These are phyloP conservation scores for Candida sojae DNA, from an alignment of 1,139 yeast genomes.

Conservation along the genomic window DNA sequence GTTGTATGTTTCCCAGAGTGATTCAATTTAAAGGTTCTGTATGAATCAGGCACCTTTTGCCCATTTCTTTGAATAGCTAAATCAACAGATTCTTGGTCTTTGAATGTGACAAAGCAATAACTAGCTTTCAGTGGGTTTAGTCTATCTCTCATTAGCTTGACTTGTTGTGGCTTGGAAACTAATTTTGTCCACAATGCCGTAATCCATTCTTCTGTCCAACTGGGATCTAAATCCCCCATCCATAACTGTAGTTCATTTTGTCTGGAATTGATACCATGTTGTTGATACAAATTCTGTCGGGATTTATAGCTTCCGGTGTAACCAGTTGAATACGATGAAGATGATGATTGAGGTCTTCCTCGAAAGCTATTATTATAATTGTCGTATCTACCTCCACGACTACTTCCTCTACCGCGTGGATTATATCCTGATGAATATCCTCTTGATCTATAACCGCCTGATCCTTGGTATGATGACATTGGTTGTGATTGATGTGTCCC, in stretches of 20 bases:
- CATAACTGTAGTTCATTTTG: slow-evolving; percentile 47
- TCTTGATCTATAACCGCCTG: slow-evolving; percentile 11
- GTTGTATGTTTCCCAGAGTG: slow-evolving; percentile 69
- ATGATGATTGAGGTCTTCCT: slow-evolving; percentile 4
- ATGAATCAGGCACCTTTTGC: slow-evolving; percentile 58
- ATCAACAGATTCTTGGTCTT: slow-evolving; percentile 64
- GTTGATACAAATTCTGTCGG: slow-evolving; percentile 16
- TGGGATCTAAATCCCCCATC: slow-evolving; percentile 95
- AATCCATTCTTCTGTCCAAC: slow-evolving; percentile 76
- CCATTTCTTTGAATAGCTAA: slow-evolving; percentile 75
- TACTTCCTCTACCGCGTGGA: slow-evolving; percentile 1
- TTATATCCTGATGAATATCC: slow-evolving; percentile 3
- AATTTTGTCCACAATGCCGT: slow-evolving; percentile 61
- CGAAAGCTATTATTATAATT: background rate
- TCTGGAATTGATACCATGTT: slow-evolving; percentile 8
- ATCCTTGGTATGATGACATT: slow-evolving; percentile 10
- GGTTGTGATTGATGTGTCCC: background rate
- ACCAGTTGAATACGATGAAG: slow-evolving; percentile 3
- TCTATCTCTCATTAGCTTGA: slow-evolving; percentile 42
- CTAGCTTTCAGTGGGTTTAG: slow-evolving; percentile 25
- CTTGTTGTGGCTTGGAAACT: slow-evolving; percentile 38
- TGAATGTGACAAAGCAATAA: slow-evolving; percentile 86
- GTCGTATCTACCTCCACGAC: slow-evolving; percentile 4
- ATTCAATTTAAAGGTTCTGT: slow-evolving; percentile 68
- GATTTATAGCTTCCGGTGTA: slow-evolving; percentile 8